Evolutionary conservation across 345 rosid genomes (phyloP), one percentile per base, ranked within the genome.

Genomic region (Pistacia vera): DNA sequence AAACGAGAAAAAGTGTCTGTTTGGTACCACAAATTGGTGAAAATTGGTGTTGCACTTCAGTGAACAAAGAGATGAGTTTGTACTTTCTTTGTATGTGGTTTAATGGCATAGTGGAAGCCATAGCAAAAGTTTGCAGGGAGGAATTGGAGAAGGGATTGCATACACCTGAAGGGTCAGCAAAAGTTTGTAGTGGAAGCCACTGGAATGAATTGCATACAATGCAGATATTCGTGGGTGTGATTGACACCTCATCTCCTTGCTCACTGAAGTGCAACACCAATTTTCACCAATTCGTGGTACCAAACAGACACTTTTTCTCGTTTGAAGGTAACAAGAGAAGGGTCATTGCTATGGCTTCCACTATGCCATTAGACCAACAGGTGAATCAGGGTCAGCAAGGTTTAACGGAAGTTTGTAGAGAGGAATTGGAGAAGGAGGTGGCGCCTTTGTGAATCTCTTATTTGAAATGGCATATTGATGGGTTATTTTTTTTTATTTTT

Each of bases 311-410:
- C 76, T n/a, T 52, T 62, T 79, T 62, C 66, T 74, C 82, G n/a
- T 71, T 86, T 58, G 78, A 71, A 36, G 67, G 70, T 52, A 85
- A 67, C 17, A 82, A 20, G 38, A 79, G 71, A 71, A 79, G 76
- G 80, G 69, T 80, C 73, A 52, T 83, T 79, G 57, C 88, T 48
- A 82, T 90, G 85, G 79, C 87, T 65, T 86, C 93, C 58, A 78
- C 83, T 66, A 52, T 75, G 36, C 79, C 88, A 55, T 75, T 86
- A 14, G 85, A 90, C 70, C 88, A 93, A 70, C 86, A 83, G 28
- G 68, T 79, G 81, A 86, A 75, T 76, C 80, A 82, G 76, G 75
- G 49, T 63, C 83, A 81, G 65, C 85, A 73, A 36, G 63, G 73
- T 71, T 36, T 84, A 22, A 22, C 25, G 25, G 25, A 22, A 22